Evolutionary conservation across 2,329 filamentous ascomycete genomes (phyloP).

Genomic region (Hypoxylon sp.): DNA sequence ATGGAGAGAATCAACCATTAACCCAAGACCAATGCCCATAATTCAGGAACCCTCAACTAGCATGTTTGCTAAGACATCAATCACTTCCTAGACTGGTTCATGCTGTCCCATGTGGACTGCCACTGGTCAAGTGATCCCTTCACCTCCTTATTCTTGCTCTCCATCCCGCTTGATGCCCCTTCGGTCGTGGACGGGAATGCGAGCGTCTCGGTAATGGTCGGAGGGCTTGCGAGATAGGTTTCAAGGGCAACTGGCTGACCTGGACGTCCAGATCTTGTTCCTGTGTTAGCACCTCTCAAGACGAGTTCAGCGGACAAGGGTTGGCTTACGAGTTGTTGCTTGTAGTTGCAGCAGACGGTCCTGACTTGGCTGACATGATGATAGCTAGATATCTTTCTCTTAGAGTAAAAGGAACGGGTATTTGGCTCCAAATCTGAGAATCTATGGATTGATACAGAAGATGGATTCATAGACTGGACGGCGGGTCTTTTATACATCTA

Average conservation of each 20-base stretch:
- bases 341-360: background rate
- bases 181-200: background rate
- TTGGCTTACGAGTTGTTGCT: background rate
- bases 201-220: slow-evolving; percentile 1
- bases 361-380: background rate
- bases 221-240: slow-evolving; percentile 1
- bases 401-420: background rate
- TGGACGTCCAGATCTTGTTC: background rate
- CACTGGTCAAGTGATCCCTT: slow-evolving; percentile 2
- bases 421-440: background rate
- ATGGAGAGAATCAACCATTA: background rate
- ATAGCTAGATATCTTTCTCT: background rate
- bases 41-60: background rate
- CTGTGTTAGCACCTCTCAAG: background rate
- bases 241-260: background rate
- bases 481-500: background rate
- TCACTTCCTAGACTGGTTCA: background rate
- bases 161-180: background rate
- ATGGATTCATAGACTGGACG: background rate
- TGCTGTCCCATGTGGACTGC: slow-evolving; percentile 4
- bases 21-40: background rate
- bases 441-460: background rate
- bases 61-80: no score
- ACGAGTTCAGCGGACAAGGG: background rate
- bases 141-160: background rate